phyloP scores from a whole-genome alignment of 2,329 filamentous ascomycete genomes.

The Aspergillus terreus region DNA sequence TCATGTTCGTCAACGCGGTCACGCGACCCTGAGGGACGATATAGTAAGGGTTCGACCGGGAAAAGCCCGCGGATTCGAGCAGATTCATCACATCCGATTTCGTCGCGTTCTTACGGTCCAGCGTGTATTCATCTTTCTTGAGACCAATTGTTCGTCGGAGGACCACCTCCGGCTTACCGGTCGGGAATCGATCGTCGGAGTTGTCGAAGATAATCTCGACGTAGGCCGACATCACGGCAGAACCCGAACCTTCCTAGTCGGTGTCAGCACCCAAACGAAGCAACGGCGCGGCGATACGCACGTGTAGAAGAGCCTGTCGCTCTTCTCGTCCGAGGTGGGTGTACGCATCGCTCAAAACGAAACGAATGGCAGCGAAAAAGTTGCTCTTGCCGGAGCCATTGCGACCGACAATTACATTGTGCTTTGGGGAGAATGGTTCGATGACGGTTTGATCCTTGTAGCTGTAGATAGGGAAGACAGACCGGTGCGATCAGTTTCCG shows the following conservation, averaged over 20 bases:
- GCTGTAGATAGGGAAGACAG: slow-evolving; percentile 46
- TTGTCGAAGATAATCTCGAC: slow-evolving; percentile 99
- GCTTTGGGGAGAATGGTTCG: slow-evolving; percentile 94
- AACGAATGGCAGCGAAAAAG: slow-evolving; percentile 98
- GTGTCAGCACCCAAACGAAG: slow-evolving; percentile 24
- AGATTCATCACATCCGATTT: slow-evolving; percentile 94
- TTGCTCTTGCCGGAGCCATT: slow-evolving; percentile 99
- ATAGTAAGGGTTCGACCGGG: slow-evolving; percentile 96
- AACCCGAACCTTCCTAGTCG: slow-evolving; percentile 79
- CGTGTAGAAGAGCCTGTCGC: slow-evolving; percentile 88
- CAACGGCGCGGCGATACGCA: slow-evolving; percentile 27
- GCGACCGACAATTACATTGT: slow-evolving; percentile 97
- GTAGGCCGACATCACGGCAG: slow-evolving; percentile 98
- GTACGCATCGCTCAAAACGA: slow-evolving; percentile 96
- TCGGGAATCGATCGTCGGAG: slow-evolving; percentile 90
- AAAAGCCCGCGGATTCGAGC: slow-evolving; percentile 93
- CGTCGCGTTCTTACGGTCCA: slow-evolving; percentile 94
- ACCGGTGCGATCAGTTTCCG: neutral
- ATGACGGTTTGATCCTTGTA: slow-evolving; percentile 99
- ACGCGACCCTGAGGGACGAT: slow-evolving; percentile 97
- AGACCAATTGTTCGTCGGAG: slow-evolving; percentile 90
- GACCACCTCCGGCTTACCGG: slow-evolving; percentile 83
- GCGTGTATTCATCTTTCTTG: slow-evolving; percentile 98
- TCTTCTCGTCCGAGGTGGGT: slow-evolving; percentile 94
- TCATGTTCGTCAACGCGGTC: slow-evolving; percentile 97